Base-by-base conservation (phyloP, 78 protist genomes). In the Ministeria vibrans region DNA sequence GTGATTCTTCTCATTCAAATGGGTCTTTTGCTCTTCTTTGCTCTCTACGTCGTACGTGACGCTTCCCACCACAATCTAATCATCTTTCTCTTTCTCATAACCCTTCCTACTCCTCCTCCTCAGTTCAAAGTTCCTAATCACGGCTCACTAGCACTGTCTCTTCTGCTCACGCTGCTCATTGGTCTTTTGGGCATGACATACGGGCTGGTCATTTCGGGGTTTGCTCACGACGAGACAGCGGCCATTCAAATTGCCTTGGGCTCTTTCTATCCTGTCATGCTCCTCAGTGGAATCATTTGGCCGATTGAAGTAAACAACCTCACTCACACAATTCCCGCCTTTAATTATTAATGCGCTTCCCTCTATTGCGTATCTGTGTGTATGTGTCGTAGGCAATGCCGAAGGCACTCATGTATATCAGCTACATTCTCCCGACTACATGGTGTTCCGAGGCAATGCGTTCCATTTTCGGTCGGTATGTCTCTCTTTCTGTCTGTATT, bases 211-310 rank as follows among this genome's bases (percentile, higher is more conserved):
- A 42, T 69, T 13, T 69, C 75, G 34, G 4, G 68, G 22, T 15
- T 7, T 36, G 11, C 6, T 34, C 9, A 41, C 11, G 42, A 66
- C 45, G 77, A 79, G 59, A 18, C 32, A 25, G 38, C 36, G 1
- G 51, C 72, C 4, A 30, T 87, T n/a, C 86, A 87, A 75, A 32
- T 81, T 15, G 69, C 87, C 59, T 42, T 82, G 45, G 85, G 77
- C 39, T 30, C 68, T 36, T 82, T 76, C 80, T 87, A 75, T 68
- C 89, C 90, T 20, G 84, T 79, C 0, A 45, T 87, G 20, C 71
- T 87, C n/a, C 71, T 83, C 4, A 53, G 77, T 22, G 89, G 89
- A 73, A 39, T 59, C n/a, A 27, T 80, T 11, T 79, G 85, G 81
- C 85, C 89, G 20, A 36, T 72, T 18, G 75, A 72, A 32, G 61